Evolutionary conservation across 1,139 yeast species (phyloP).

Genomic region (Yamadazyma atmosphaerica): DNA sequence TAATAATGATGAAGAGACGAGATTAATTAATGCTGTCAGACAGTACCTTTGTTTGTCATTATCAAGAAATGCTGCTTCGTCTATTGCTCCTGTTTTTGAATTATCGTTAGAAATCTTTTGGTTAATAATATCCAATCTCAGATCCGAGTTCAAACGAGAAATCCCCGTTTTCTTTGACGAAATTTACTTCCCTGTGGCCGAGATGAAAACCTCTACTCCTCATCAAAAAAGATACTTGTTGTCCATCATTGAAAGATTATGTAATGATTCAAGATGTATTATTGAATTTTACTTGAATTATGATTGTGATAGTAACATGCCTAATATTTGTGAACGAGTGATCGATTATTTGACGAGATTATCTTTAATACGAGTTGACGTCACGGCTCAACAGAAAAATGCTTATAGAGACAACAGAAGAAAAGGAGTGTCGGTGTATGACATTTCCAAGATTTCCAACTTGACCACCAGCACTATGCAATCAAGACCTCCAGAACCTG

Average conservation of each 20-base stretch:
- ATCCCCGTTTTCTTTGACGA: conserved; percentile 93
- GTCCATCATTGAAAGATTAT: conserved; percentile 72
- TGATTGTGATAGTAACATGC: conserved; percentile 85
- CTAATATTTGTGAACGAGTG: conserved; percentile 81
- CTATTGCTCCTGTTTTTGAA: conserved; percentile 89
- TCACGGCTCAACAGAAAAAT: conserved; percentile 65
- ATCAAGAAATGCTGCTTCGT: conserved; percentile 91
- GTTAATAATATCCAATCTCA: conserved; percentile 77
- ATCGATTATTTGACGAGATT: conserved; percentile 76
- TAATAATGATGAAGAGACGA: conserved; percentile 55
- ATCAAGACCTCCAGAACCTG: conserved; percentile 65
- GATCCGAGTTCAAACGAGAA: conserved; percentile 87
- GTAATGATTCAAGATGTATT: conserved; percentile 86
- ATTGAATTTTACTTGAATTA: conserved; percentile 93
- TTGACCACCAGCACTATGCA: conserved; percentile 67
- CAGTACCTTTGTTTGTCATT: conserved; percentile 81
- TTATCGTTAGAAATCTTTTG: conserved; percentile 91
- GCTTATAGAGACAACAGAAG: conserved; percentile 64
- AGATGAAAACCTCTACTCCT: conserved; percentile 84
- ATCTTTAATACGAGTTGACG: conserved; percentile 71
- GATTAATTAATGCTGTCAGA: conserved; percentile 77
- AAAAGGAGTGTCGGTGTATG: conserved; percentile 70
- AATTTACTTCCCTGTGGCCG: conserved; percentile 91
- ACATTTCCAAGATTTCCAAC: conserved; percentile 69
- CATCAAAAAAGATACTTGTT: conserved; percentile 90